phyloP scores from a whole-genome alignment of 257 asterid species.

The Agastache rugosa region DNA sequence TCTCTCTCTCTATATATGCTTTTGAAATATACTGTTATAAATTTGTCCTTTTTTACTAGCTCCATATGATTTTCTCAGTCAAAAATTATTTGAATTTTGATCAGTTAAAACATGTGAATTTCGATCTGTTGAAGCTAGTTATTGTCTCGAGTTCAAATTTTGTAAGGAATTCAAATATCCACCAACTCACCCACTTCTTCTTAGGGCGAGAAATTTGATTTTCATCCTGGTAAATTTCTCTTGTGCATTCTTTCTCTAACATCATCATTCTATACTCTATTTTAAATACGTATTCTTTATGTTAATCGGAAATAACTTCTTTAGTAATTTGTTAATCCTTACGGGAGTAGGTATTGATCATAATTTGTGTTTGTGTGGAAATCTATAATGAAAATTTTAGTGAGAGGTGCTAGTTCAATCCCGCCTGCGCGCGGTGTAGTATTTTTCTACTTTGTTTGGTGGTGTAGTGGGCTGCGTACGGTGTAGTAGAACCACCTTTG shows the following conservation, averaged over 20 bases:
- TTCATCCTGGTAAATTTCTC: not conserved
- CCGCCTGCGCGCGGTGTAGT: too few relatives aligned
- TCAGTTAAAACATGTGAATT: too few relatives aligned
- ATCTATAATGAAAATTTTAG: too few relatives aligned
- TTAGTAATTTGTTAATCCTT: too few relatives aligned
- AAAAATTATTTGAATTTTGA: not conserved
- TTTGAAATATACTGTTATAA: not conserved
- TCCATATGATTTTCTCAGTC: not conserved
- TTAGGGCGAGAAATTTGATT: not conserved
- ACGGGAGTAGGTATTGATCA: not conserved
- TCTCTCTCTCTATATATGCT: too few relatives aligned
- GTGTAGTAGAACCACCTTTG: too few relatives aligned
- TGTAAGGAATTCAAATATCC: not conserved
- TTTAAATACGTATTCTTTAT: not conserved
- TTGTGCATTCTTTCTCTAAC: not conserved
- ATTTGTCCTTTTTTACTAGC: not conserved
- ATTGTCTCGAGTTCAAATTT: not conserved
- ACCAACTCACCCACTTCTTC: not conserved
- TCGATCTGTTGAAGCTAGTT: not conserved
- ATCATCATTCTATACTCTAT: not conserved
- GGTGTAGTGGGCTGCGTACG: too few relatives aligned
- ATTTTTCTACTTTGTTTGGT: too few relatives aligned
- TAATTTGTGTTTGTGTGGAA: not conserved
- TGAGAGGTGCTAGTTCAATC: too few relatives aligned
- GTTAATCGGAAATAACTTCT: too few relatives aligned